These are phyloP conservation scores for Colletotrichum musicola DNA, from an alignment of 2,329 filamentous ascomycete species.

Conservation along the genomic window DNA sequence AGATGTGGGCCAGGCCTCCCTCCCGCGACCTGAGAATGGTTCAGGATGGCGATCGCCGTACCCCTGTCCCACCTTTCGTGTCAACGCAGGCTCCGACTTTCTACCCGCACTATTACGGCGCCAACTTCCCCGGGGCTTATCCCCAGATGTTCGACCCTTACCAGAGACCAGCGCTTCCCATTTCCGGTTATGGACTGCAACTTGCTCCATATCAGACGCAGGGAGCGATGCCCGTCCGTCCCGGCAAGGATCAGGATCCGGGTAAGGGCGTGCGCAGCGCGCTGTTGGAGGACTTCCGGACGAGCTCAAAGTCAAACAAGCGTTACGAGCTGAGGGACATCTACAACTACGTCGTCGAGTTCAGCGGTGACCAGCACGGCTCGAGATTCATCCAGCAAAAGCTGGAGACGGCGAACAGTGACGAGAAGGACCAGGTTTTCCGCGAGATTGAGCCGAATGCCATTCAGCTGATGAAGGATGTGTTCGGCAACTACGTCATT, in stretches of 20 bases:
- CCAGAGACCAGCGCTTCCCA: conserved; percentile 17
- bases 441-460: conserved; percentile 87
- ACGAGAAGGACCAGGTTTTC: conserved; percentile 94
- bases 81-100: conserved; percentile 46
- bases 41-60: conserved; percentile 55
- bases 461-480: conserved; percentile 91
- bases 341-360: conserved; percentile 88
- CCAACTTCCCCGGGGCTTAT: conserved; percentile 54
- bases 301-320: conserved; percentile 77
- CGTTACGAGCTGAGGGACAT: conserved; percentile 91
- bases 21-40: conserved; percentile 50
- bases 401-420: conserved; percentile 91
- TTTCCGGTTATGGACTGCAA: conserved; percentile 50
- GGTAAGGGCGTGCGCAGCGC: conserved; percentile 75
- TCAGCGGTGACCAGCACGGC: conserved; percentile 94
- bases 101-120: conserved; percentile 52
- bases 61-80: conserved; percentile 48
- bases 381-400: conserved; percentile 97
- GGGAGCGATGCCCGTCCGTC: conserved; percentile 47
- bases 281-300: conserved; percentile 84
- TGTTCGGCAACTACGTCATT: conserved; percentile 98
- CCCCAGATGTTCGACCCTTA: conserved; percentile 50
- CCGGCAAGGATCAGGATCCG: conserved; percentile 68
- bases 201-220: conserved; percentile 46
- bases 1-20: conserved; percentile 54